A percentile compares a stretch with the other conserved stretches of the same genome.
Evolutionary conservation across 257 asterid species (phyloP).

Genomic region (Petrea volubilis): DNA sequence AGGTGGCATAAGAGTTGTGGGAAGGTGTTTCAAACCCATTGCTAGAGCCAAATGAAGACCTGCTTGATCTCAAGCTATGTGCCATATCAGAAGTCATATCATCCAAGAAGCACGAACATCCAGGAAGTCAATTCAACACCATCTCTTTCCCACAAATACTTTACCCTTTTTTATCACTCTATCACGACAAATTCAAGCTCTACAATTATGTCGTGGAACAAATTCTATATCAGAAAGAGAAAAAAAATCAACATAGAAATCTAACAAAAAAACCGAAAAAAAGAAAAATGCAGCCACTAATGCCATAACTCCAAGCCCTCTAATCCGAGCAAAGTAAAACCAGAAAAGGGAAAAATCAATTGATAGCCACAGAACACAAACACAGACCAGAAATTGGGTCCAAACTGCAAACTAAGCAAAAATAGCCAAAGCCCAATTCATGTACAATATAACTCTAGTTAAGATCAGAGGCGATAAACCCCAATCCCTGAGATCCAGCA

Average conservation of each 20-base stretch:
- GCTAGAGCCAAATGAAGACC: slow-evolving; percentile 85
- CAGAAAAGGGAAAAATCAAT: neutral
- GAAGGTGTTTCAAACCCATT: slow-evolving; percentile 83
- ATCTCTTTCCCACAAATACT: neutral
- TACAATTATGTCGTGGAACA: neutral
- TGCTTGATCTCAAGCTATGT: slow-evolving; percentile 75
- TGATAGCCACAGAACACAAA: neutral
- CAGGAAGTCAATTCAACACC: slow-evolving; percentile 18
- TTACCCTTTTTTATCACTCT: slow-evolving; percentile 4
- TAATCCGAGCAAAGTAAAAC: slow-evolving; percentile 4
- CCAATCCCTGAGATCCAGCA: slow-evolving; percentile 45
- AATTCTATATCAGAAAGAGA: slow-evolving; percentile 12
- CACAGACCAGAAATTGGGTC: slow-evolving; percentile 10
- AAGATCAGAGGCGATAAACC: slow-evolving; percentile 32
- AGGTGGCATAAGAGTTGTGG: slow-evolving; percentile 57
- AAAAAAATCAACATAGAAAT: slow-evolving; percentile 18
- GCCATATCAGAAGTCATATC: slow-evolving; percentile 77
- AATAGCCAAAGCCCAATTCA: neutral
- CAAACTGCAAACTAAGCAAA: slow-evolving; percentile 10
- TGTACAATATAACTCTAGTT: neutral
- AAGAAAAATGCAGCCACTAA: neutral
- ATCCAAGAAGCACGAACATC: slow-evolving; percentile 24
- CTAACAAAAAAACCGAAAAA: too few species aligned
- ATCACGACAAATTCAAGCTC: neutral
- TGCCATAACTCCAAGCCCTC: neutral